Percentiles rank a stretch among this genome's conserved stretches.
phyloP scores from a whole-genome alignment of 2,329 filamentous ascomycete species.

The Diaporthe sp. region DNA sequence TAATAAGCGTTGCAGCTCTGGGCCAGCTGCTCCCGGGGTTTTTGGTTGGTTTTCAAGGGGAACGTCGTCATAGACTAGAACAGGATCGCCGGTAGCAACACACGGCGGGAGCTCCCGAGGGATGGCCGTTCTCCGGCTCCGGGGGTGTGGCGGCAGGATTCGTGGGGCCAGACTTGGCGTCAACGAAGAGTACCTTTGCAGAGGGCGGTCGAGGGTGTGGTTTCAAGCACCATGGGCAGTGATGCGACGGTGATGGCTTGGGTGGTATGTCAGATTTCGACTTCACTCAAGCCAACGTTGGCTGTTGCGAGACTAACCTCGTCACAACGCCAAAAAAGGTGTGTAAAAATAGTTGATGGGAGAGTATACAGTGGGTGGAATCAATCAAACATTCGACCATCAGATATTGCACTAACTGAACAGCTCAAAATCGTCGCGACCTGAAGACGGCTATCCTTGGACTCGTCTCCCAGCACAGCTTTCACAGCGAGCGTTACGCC shows the following conservation, averaged over 20 bases:
- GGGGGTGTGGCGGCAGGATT: background rate
- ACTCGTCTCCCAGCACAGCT: conserved; percentile 2
- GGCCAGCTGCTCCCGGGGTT: background rate
- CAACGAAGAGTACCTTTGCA: background rate
- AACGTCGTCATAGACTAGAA: conserved; percentile 27
- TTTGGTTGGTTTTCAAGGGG: background rate
- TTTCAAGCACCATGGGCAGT: background rate
- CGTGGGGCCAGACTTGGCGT: background rate
- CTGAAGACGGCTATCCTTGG: background rate
- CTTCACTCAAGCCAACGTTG: background rate
- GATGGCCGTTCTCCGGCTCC: background rate
- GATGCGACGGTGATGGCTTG: background rate
- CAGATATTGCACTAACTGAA: conserved; percentile 36
- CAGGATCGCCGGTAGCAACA: background rate
- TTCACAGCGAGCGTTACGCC: conserved; percentile 31
- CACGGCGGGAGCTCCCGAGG: conserved; percentile 24
- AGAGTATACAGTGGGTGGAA: conserved; percentile 23
- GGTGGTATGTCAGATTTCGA: background rate
- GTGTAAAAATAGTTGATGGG: background rate
- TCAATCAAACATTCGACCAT: conserved; percentile 24
- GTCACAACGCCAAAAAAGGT: background rate
- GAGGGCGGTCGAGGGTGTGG: background rate
- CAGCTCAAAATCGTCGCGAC: conserved; percentile 26
- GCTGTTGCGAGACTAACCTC: background rate
- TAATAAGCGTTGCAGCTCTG: background rate